phyloP scores from a whole-genome alignment of 306 rosid species.

The Acacia crassicarpa region DNA sequence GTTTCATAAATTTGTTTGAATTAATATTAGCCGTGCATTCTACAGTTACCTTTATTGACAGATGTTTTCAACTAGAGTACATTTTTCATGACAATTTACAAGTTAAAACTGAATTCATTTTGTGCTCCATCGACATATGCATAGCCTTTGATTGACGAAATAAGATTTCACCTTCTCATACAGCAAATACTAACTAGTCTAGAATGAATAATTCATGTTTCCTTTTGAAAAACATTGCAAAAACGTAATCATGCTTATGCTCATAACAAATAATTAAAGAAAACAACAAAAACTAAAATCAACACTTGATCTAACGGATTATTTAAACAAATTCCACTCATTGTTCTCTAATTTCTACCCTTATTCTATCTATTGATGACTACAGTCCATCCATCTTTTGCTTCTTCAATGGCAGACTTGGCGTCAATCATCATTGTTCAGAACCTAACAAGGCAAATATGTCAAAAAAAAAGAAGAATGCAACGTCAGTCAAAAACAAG shows the following conservation, averaged over 20 bases:
- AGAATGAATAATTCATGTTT: not conserved
- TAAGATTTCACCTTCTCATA: no score
- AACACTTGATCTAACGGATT: not conserved
- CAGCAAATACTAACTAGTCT: no score
- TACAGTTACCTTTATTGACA: no score
- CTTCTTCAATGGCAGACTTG: slow-evolving; percentile 35
- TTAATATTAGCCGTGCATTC: no score
- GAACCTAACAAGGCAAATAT: slow-evolving; percentile 23
- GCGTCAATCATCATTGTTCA: slow-evolving; percentile 26
- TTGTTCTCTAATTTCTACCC: not conserved
- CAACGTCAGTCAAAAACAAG: not conserved
- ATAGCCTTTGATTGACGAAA: no score
- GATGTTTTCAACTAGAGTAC: no score
- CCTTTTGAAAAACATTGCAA: not conserved
- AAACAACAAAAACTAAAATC: not conserved
- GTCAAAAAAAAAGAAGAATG: not conserved
- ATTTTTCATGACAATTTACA: no score
- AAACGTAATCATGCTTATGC: not conserved
- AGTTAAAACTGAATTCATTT: no score
- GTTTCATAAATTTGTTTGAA: no score
- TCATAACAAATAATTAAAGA: not conserved
- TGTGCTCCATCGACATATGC: no score
- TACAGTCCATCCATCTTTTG: not conserved
- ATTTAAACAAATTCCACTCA: not conserved
- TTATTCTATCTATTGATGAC: no score